Evolutionary conservation across 306 rosid species (phyloP).

Genomic region (Boehmeria nivea): DNA sequence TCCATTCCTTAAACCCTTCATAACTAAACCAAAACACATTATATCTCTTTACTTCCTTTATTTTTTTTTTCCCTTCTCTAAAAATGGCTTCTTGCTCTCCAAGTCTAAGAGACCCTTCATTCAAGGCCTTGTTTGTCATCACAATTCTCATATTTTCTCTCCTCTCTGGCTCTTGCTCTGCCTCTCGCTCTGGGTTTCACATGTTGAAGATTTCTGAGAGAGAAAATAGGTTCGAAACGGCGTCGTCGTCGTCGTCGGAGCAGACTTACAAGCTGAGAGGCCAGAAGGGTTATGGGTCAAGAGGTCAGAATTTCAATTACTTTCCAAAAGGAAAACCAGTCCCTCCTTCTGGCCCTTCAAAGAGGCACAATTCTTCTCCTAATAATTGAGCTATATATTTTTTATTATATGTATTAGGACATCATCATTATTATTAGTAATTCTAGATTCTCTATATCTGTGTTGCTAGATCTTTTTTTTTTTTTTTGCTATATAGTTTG

Average conservation of each 20-base stretch:
- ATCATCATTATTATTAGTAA: neutral
- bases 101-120: slow-evolving; percentile 24
- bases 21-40: neutral
- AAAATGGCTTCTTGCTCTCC: slow-evolving; percentile 40
- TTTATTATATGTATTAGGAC: neutral
- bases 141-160: slow-evolving; percentile 35
- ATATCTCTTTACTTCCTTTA: neutral
- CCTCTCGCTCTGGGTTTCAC: slow-evolving; percentile 43
- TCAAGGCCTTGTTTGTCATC: slow-evolving; percentile 21
- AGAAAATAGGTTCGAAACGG: slow-evolving; percentile 3
- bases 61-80: slow-evolving; percentile 22
- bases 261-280: slow-evolving; percentile 20
- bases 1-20: slow-evolving; percentile 31
- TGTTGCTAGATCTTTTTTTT: neutral
- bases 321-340: slow-evolving; percentile 63
- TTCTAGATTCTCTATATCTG: neutral
- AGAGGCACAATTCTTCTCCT: slow-evolving; percentile 69
- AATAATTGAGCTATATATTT: slow-evolving; percentile 31
- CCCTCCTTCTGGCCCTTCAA: slow-evolving; percentile 91
- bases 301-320: slow-evolving; percentile 51
- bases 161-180: slow-evolving; percentile 44
- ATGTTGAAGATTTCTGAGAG: slow-evolving; percentile 18
- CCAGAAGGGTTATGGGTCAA: slow-evolving; percentile 17
- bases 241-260: neutral
- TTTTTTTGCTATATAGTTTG: neutral